Conservation (phyloP, 1,284 basidiomycete species). For the Sanghuangporus baumii region DNA sequence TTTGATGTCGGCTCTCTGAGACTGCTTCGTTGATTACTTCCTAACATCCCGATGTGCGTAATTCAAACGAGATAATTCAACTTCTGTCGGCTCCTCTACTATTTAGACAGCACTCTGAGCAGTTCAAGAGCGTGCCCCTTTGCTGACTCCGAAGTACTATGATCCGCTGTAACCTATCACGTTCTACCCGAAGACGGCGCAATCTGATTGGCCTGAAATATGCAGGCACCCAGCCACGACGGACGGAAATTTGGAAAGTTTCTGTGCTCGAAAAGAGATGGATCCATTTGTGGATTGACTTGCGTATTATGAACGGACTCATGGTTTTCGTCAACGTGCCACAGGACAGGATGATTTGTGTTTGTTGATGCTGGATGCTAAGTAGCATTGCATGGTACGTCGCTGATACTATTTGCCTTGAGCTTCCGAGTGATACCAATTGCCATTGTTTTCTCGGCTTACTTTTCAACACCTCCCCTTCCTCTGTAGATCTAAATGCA, state of each 20-base stretch:
- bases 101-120: neutral
- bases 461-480: too few species aligned
- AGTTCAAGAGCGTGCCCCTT: neutral
- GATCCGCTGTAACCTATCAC: neutral
- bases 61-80: neutral
- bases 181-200: neutral
- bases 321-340: too few species aligned
- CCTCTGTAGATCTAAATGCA: too few species aligned
- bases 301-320: neutral
- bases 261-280: neutral
- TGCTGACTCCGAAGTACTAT: neutral
- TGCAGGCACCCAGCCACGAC: neutral
- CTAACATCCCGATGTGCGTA: neutral
- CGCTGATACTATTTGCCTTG: too few species aligned
- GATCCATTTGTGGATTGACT: neutral
- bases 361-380: neutral
- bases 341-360: neutral
- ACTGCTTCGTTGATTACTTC: neutral
- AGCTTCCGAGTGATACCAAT: too few species aligned
- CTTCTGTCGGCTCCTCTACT: neutral
- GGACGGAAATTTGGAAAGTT: neutral
- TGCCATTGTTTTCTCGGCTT: too few species aligned
- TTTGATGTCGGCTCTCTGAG: neutral
- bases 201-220: neutral
- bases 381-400: neutral